These are phyloP conservation scores for Sugiyamaella castrensis DNA, from an alignment of 1,139 yeast genomes.

Conservation along the genomic window DNA sequence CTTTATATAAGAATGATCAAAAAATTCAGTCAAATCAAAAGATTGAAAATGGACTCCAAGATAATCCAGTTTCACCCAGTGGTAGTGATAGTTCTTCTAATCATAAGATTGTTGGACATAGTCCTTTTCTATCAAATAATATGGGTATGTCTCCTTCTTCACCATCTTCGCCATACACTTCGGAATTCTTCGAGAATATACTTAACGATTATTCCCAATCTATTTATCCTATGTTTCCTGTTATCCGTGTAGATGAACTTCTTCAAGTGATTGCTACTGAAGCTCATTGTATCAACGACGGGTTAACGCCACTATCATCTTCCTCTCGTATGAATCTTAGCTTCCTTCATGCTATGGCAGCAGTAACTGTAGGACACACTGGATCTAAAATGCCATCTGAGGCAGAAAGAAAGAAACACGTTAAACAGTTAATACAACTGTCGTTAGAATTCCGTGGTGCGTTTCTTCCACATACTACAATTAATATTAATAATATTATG, in stretches of 20 bases:
- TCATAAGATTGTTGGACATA: background rate
- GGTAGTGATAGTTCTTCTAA: background rate
- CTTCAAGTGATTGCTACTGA: background rate
- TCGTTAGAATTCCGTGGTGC: constrained; percentile 19
- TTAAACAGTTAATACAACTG: constrained; percentile 13
- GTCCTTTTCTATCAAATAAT: too few species aligned
- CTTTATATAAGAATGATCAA: constrained; percentile 10
- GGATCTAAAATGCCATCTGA: constrained; percentile 1
- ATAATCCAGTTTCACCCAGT: background rate
- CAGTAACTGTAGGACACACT: constrained; percentile 21
- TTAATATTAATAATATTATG: constrained; percentile 14
- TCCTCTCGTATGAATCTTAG: constrained; percentile 15
- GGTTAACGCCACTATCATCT: constrained; percentile 10
- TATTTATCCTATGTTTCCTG: constrained; percentile 24
- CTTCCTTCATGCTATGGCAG: constrained; percentile 21
- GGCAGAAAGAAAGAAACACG: background rate
- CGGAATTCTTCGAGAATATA: constrained; percentile 14
- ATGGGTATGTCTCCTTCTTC: too few species aligned
- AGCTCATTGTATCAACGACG: too few species aligned
- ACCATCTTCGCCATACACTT: background rate
- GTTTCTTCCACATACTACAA: constrained; percentile 9
- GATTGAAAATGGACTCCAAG: background rate
- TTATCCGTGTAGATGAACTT: constrained; percentile 18
- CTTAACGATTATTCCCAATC: constrained; percentile 14
- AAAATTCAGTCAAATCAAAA: background rate